These are phyloP conservation scores for Aspergillus oerlinghausenensis DNA, from an alignment of 2,329 filamentous ascomycete genomes.

Conservation along the genomic window DNA sequence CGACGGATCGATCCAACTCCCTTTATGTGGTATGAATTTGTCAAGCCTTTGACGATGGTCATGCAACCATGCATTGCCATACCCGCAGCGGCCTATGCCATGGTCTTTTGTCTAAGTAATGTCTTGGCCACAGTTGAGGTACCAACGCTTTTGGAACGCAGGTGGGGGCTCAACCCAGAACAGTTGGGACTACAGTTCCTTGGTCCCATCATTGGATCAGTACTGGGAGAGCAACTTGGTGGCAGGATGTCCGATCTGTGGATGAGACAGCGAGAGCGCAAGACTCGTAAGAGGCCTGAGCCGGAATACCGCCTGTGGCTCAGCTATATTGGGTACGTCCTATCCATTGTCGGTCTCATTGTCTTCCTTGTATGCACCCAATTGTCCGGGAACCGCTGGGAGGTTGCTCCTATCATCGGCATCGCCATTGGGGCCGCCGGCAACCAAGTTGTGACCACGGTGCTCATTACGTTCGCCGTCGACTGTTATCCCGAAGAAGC, in stretches of 20 bases:
- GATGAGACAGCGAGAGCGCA: slow-evolving; percentile 45
- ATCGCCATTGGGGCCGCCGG: slow-evolving; percentile 51
- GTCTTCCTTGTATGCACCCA: slow-evolving; percentile 55
- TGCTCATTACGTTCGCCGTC: slow-evolving; percentile 57
- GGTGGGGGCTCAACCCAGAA: slow-evolving; percentile 55
- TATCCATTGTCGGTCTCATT: slow-evolving; percentile 52
- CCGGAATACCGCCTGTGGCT: slow-evolving; percentile 58
- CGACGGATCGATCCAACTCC: slow-evolving; percentile 52
- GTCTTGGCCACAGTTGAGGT: slow-evolving; percentile 57
- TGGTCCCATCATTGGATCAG: slow-evolving; percentile 53
- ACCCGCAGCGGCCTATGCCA: slow-evolving; percentile 52
- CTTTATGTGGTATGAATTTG: slow-evolving; percentile 47
- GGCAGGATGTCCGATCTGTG: slow-evolving; percentile 53
- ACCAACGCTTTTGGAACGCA: slow-evolving; percentile 52
- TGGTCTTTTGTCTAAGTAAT: slow-evolving; percentile 54
- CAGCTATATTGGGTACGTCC: slow-evolving; percentile 50
- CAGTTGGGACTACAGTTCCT: slow-evolving; percentile 58
- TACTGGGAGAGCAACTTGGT: slow-evolving; percentile 59
- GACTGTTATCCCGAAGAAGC: slow-evolving; percentile 55
- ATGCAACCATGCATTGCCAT: slow-evolving; percentile 47
- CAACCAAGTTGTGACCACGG: slow-evolving; percentile 60
- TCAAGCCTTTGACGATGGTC: slow-evolving; percentile 48
- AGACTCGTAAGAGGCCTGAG: slow-evolving; percentile 35
- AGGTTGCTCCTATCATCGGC: slow-evolving; percentile 55
- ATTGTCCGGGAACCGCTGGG: slow-evolving; percentile 47